phyloP scores from a whole-genome alignment of 1,284 basidiomycete species.

The Pterulicium gracile region DNA sequence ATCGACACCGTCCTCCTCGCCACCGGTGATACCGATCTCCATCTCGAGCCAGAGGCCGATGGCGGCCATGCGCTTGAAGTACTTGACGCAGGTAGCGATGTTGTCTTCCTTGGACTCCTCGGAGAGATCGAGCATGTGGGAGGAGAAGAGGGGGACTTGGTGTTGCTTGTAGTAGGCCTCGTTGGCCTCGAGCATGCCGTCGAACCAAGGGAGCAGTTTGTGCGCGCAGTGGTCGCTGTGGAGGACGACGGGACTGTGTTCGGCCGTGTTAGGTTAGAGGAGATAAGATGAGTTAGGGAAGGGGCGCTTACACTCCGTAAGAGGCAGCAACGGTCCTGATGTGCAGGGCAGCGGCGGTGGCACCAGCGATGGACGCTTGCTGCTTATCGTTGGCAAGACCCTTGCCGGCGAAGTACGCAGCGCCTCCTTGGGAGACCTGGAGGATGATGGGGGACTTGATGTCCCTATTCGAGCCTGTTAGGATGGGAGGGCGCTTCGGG shows the following conservation, averaged over 20 bases:
- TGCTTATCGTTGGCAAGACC: constrained; percentile 93
- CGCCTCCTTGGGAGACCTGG: constrained; percentile 95
- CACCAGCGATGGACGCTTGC: constrained; percentile 91
- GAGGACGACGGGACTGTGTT: constrained; percentile 80
- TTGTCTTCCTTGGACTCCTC: constrained; percentile 98
- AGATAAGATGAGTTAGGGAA: constrained; percentile 3
- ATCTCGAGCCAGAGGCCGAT: constrained; percentile 98
- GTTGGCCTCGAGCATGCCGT: constrained; percentile 97
- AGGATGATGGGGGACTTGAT: constrained; percentile 97
- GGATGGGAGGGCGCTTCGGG: constrained; percentile 7
- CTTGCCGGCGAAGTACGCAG: constrained; percentile 96
- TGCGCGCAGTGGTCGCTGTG: constrained; percentile 99
- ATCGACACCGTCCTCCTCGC: constrained; percentile 98
- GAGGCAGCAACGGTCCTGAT: constrained; percentile 81
- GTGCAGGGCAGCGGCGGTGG: constrained; percentile 89
- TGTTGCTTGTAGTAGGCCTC: constrained; percentile 89
- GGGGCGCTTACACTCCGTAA: constrained; percentile 73
- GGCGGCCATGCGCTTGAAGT: constrained; percentile 93
- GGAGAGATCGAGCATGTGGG: constrained; percentile 99
- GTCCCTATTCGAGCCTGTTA: constrained; percentile 24
- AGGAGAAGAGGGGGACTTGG: constrained; percentile 91
- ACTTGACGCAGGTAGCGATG: constrained; percentile 89
- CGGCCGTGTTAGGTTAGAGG: constrained; percentile 4
- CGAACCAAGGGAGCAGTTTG: constrained; percentile 99
- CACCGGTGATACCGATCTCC: constrained; percentile 99